phyloP scores from a whole-genome alignment of 2,329 filamentous ascomycete genomes.

The Aspergillus aculeatinus region DNA sequence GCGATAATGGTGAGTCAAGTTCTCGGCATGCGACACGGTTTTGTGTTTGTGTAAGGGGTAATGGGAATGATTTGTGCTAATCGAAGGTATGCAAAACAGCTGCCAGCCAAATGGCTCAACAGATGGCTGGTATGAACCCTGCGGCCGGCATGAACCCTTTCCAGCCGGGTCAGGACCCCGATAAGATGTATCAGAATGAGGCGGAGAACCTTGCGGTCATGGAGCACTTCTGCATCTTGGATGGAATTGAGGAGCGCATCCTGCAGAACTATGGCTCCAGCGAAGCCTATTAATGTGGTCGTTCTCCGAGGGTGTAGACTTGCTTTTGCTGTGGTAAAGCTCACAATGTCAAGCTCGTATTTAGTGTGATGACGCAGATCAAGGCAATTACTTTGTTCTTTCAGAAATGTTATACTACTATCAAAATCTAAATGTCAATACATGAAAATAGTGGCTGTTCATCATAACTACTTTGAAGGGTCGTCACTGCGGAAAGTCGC shows the following conservation, averaged over 20 bases:
- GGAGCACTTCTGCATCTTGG: slow-evolving; percentile 88
- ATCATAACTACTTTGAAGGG: not conserved
- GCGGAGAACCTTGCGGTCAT: slow-evolving; percentile 94
- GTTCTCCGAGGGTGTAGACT: not conserved
- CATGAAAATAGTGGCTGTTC: too few species aligned
- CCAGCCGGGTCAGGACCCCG: slow-evolving; percentile 86
- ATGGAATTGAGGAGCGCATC: slow-evolving; percentile 82
- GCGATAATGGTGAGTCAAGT: slow-evolving; percentile 76
- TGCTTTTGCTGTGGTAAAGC: not conserved
- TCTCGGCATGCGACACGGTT: not conserved
- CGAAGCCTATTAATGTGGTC: not conserved
- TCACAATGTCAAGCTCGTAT: not conserved
- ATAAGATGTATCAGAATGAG: slow-evolving; percentile 91
- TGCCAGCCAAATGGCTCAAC: slow-evolving; percentile 85
- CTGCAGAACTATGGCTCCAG: slow-evolving; percentile 51
- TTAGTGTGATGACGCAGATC: not conserved
- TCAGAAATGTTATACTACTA: too few species aligned
- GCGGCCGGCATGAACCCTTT: slow-evolving; percentile 70
- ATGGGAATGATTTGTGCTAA: not conserved
- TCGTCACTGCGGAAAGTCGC: not conserved
- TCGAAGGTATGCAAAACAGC: slow-evolving; percentile 52
- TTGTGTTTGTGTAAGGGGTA: not conserved
- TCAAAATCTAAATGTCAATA: too few species aligned
- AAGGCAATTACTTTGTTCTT: too few species aligned
- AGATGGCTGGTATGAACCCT: slow-evolving; percentile 73